phyloP scores from a whole-genome alignment of 2,329 filamentous ascomycete genomes.

The Thyridium curvatum region DNA sequence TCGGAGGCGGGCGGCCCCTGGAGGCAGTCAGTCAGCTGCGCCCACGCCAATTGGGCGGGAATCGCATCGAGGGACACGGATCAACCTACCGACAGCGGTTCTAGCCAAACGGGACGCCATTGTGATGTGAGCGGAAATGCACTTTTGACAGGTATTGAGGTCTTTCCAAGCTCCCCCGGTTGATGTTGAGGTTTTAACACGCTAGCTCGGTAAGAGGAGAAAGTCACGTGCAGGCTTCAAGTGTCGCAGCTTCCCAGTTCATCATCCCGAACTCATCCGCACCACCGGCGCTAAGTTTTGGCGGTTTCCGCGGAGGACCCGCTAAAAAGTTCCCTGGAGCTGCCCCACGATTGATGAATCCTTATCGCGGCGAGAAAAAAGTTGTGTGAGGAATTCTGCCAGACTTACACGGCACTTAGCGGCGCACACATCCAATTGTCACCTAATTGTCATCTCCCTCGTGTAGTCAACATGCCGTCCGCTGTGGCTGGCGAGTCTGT shows the following conservation, averaged over 20 bases:
- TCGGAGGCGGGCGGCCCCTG: slow-evolving; percentile 88
- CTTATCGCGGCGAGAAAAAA: no score
- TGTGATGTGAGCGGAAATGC: slow-evolving; percentile 57
- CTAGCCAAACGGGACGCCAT: slow-evolving; percentile 98
- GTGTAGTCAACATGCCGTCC: slow-evolving; percentile 18
- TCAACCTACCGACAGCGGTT: slow-evolving; percentile 81
- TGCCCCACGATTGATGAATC: neutral
- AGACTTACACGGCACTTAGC: no score
- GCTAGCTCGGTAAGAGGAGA: slow-evolving; percentile 29
- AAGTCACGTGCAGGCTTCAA: slow-evolving; percentile 27
- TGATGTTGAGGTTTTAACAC: slow-evolving; percentile 41
- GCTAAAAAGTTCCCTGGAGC: neutral
- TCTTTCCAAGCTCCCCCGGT: slow-evolving; percentile 34
- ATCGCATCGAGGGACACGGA: neutral
- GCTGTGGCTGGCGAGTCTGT: slow-evolving; percentile 20
- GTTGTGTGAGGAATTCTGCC: no score
- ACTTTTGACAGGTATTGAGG: slow-evolving; percentile 34
- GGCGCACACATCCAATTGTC: no score
- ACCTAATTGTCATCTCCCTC: neutral
- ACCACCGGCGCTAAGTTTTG: no score
- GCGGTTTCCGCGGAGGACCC: no score
- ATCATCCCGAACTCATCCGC: no score
- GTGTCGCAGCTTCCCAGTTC: neutral
- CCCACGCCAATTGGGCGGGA: slow-evolving; percentile 1
- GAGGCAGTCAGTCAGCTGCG: slow-evolving; percentile 13